These are phyloP conservation scores for Esteya vermicola DNA, from an alignment of 2,329 filamentous ascomycete species.

Conservation along the genomic window DNA sequence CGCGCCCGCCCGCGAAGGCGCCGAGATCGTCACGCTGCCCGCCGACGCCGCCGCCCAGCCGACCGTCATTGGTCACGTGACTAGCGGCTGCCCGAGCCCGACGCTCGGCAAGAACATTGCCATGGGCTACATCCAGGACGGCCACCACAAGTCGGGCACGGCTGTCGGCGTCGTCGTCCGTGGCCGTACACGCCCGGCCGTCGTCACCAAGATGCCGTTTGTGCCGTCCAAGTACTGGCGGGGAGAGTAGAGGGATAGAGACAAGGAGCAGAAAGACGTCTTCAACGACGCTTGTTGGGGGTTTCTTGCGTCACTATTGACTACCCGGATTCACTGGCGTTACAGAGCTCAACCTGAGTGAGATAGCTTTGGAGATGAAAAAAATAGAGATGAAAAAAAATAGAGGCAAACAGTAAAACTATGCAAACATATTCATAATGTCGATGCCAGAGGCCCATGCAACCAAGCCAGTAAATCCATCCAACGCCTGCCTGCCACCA, in stretches of 20 bases:
- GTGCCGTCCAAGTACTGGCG: slow-evolving; percentile 65
- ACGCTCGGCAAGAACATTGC: slow-evolving; percentile 82
- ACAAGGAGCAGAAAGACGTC: not conserved
- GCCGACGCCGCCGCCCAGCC: slow-evolving; percentile 13
- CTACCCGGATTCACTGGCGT: too few relatives aligned
- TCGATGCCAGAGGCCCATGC: not conserved
- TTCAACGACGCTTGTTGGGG: too few relatives aligned
- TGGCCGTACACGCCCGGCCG: slow-evolving; percentile 60
- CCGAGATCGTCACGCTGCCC: slow-evolving; percentile 44
- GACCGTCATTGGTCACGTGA: slow-evolving; percentile 63
- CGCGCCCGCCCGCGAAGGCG: slow-evolving; percentile 80
- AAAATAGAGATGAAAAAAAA: too few relatives aligned
- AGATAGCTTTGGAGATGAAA: too few relatives aligned
- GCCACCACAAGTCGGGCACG: slow-evolving; percentile 71
- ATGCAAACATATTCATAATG: too few relatives aligned
- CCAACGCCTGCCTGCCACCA: not conserved
- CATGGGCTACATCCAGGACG: slow-evolving; percentile 82
- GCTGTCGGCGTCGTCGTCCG: slow-evolving; percentile 66
- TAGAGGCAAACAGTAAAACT: too few relatives aligned
- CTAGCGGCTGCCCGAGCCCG: slow-evolving; percentile 81
- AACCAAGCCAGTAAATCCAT: too few relatives aligned
- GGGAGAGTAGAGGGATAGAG: slow-evolving; percentile 11
- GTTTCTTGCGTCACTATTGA: too few relatives aligned
- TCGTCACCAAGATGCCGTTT: slow-evolving; percentile 82
- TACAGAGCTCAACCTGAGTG: not conserved